Base-by-base conservation (phyloP, 2,329 filamentous ascomycete species). In the Teratosphaeria epicoccoides region DNA sequence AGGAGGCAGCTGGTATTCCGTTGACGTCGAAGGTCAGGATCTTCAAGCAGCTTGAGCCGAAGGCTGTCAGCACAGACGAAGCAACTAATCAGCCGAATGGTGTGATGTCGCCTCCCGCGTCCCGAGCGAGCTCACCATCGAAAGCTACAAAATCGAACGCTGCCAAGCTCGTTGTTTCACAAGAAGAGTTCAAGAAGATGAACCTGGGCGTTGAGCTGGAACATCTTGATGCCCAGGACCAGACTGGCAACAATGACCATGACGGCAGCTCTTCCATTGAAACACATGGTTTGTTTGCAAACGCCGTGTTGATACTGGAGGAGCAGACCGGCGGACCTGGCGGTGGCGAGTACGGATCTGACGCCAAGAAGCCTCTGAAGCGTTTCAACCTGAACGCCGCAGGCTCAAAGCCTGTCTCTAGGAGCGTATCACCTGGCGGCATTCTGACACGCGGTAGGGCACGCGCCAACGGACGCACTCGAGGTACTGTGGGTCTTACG, bases 261-360 rank as follows among this genome's bases (percentile, higher is more conserved):
- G 95, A 94, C 59, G 88, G 89, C 12, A 77, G 72, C 22, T 76
- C 81, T 54, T 81, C 79, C 1, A 70, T 96, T 46, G 78, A 80
- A 43, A 72, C 81, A 50, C 78, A 82, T 47, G 83, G 83, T 1
- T 74, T 96, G 22, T 79, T 77, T n/a, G 80, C 81, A 26, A 83
- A 88, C 55, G 82, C 87, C 62, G 81, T 83, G 3, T 76, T 96
- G 47, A 81, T 95, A n/a, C 72, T 97, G 4, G 91, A 97, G 65
- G 88, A 95, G 66, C 77, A 83, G 55, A 74, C 84, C 46, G 77
- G 79, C 11, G 73, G 71, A 11, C 69, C 71, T 40, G 73, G 62
- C 11, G 75, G 75, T 47, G 76, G 76, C 17, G 79, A 82, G 55
- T 83, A 78, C 68, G 66, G 73, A 4, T 80, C 78, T 1, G 77